Evolutionary conservation across 139 green algal genomes (phyloP), one percentile per base, ranked within the genome.

Genomic region (Ulvella scutata): DNA sequence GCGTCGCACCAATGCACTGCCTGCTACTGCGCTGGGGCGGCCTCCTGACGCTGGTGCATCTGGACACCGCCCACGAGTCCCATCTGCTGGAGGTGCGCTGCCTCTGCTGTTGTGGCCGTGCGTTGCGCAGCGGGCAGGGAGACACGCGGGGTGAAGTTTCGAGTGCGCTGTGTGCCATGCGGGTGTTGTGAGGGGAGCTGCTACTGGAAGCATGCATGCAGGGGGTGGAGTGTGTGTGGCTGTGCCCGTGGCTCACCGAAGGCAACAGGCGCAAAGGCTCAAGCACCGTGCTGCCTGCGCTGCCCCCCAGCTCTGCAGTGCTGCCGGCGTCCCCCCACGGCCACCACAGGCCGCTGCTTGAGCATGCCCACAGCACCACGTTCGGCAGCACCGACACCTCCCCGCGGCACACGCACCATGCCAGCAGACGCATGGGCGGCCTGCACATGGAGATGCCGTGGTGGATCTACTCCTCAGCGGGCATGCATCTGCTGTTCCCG

Each of bases 401-500:
- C 0, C 37, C 39, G 60, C 51, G 6, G n/a, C 75, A 17, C 76
- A 83, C n/a, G 82, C 20, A 26, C 51, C 51, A 26, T 1, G 51
- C 51, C 51, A 7, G 51, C 20, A 26, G 40, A 59, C 17, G 51
- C 51, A 26, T n/a, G n/a, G 17, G n/a, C 20, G 51, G 51, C 51
- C 31, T 75, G 31, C 28, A 28, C 21, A 80, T 95, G 29, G 93
- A 97, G 80, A 88, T 97, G 79, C 92, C 93, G 2, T 97, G 92
- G 93, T 97, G 93, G 93, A 87, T 86, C 0, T 98, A 97, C 79
- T 91, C 93, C n/a, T 79, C 89, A 2, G 43, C 79, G 2, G 92
- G 92, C 75, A 97, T 97, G 93, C 89, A 97, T 83, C 80, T 96
- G n/a, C 93, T 92, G 88, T 97, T 96, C 83, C 90, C 90, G 10